Evolutionary conservation across 1,284 basidiomycete species (phyloP).

Genomic region (Hortiboletus rubellus): DNA sequence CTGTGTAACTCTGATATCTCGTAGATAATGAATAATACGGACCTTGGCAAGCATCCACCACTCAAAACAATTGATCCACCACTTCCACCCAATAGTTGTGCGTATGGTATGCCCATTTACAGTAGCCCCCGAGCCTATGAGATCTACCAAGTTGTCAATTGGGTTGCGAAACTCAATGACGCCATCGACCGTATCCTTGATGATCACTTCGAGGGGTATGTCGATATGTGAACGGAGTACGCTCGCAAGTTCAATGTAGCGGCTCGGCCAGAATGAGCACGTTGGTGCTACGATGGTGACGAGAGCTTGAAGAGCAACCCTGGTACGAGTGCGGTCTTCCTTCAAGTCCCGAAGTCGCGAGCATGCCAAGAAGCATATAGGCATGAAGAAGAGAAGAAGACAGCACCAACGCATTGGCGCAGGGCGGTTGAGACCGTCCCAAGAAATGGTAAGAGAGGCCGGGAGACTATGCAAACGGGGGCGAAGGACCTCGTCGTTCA

Average conservation of each 20-base stretch:
- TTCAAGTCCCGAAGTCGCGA: conserved; percentile 2
- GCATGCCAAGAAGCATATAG: conserved; percentile 4
- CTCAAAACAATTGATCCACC: conserved; percentile 30
- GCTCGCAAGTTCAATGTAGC: conserved; percentile 34
- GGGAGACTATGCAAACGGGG: not conserved
- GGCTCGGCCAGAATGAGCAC: conserved; percentile 38
- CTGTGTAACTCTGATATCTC: conserved; percentile 4
- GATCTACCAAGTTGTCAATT: conserved; percentile 26
- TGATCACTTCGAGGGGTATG: conserved; percentile 30
- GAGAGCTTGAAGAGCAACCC: conserved; percentile 34
- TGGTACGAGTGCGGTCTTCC: conserved; percentile 17
- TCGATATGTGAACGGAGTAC: conserved; percentile 10
- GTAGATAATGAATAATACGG: conserved; percentile 10
- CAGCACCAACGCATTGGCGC: conserved; percentile 3
- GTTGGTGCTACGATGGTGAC: conserved; percentile 36
- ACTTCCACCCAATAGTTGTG: conserved; percentile 28
- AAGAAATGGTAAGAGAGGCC: not conserved
- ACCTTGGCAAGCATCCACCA: conserved; percentile 31
- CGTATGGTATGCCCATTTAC: conserved; percentile 23
- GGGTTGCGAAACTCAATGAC: conserved; percentile 36
- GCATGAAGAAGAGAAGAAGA: conserved; percentile 9
- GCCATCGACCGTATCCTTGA: conserved; percentile 28
- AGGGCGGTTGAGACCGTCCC: not conserved
- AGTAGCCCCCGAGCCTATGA: conserved; percentile 23
- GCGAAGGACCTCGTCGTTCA: not conserved